A percentile compares a stretch with the other conserved stretches of the same genome.
Conservation (phyloP, 2,329 filamentous ascomycete species). For the Parasarocladium wereldwijsianum region DNA sequence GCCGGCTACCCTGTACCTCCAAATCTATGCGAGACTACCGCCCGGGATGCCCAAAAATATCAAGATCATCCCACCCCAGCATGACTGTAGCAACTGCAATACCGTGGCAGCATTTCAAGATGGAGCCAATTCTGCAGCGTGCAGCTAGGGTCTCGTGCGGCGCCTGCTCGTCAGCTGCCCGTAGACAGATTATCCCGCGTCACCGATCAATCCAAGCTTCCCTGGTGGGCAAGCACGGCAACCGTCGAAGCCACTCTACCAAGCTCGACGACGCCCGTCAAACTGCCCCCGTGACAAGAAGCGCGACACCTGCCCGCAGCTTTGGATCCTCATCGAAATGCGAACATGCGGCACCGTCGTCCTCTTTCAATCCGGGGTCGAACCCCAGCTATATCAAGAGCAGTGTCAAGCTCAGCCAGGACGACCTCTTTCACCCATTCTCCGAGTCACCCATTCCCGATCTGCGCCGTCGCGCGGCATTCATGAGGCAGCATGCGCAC, state of each 20-base stretch:
- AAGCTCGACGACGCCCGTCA: slow-evolving; percentile 9
- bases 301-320: slow-evolving; percentile 9
- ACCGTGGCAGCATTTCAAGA: too few species aligned
- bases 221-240: too few species aligned
- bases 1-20: too few species aligned
- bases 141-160: slow-evolving; percentile 24
- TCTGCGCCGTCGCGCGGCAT: slow-evolving; percentile 75
- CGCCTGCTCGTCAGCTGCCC: slow-evolving; percentile 21
- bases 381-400: too few species aligned
- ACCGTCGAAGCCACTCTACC: slow-evolving; percentile 15
- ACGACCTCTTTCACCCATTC: slow-evolving; percentile 90
- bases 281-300: slow-evolving; percentile 8
- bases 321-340: slow-evolving; percentile 19
- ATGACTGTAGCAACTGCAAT: too few species aligned
- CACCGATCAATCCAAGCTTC: neutral
- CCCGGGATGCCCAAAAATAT: too few species aligned
- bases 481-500: slow-evolving; percentile 84
- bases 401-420: slow-evolving; percentile 36
- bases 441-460: slow-evolving; percentile 76
- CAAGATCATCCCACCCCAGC: too few species aligned
- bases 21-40: too few species aligned
- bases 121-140: slow-evolving; percentile 26
- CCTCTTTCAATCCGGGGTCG: slow-evolving; percentile 1
- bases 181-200: slow-evolving; percentile 10
- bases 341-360: slow-evolving; percentile 12